A percentile compares a stretch with the other conserved stretches of the same genome.
Evolutionary conservation across 2,329 filamentous ascomycete species (phyloP).

Genomic region (Zymoseptoria brevis): DNA sequence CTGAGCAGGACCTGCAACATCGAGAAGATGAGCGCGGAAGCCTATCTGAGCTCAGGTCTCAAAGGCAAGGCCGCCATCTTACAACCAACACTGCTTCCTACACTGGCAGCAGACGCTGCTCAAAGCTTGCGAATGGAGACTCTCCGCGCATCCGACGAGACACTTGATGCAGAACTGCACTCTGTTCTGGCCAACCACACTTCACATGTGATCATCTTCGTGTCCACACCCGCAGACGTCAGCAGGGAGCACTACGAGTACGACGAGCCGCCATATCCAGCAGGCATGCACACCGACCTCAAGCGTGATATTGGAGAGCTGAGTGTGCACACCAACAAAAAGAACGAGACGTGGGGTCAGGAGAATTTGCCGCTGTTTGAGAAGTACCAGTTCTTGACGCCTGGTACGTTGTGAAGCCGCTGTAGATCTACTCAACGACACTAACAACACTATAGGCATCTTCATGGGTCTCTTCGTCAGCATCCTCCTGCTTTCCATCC

Average conservation of each 20-base stretch:
- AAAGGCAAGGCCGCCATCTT: conserved; percentile 4
- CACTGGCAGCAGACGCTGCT: conserved; percentile 3
- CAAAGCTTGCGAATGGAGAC: conserved; percentile 1
- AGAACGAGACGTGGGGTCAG: conserved; percentile 18
- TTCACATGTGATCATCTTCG: conserved; percentile 11
- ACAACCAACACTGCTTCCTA: conserved; percentile 7
- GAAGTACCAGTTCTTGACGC: conserved; percentile 89
- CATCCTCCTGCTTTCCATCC: conserved; percentile 65
- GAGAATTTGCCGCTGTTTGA: conserved; percentile 61
- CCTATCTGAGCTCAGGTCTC: conserved; percentile 1
- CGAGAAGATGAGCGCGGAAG: conserved; percentile 8
- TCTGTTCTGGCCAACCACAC: conserved; percentile 11
- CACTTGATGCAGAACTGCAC: conserved; percentile 15
- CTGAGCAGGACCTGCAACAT: conserved; percentile 39
- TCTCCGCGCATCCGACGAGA: conserved; percentile 6
- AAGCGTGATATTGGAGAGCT: conserved; percentile 53
- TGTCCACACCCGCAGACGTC: conserved; percentile 4
- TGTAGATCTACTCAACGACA: not conserved
- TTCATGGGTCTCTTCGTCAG: conserved; percentile 76
- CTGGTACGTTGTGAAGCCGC: conserved; percentile 51
- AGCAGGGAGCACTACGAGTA: conserved; percentile 51
- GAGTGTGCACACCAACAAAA: conserved; percentile 21
- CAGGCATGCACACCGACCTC: conserved; percentile 59
- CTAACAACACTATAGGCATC: conserved; percentile 51
- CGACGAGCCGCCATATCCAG: conserved; percentile 53